Base-by-base conservation (phyloP, 352 stramenopile genomes). In the Globisporangium emineosum region DNA sequence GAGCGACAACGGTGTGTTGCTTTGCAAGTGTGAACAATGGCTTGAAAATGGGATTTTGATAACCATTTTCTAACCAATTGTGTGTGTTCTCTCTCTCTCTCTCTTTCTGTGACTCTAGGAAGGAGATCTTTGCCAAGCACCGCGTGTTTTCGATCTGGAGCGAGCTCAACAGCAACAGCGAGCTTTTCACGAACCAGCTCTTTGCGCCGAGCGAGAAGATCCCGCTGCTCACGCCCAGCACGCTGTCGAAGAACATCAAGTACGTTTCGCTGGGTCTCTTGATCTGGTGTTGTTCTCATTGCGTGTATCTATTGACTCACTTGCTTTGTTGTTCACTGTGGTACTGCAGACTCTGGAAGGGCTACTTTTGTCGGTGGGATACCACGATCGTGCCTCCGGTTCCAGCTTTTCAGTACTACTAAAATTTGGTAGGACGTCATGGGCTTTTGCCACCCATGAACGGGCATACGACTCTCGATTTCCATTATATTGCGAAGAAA, bases 211-310 rank as follows among this genome's bases (percentile, higher is more conserved):
- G 77, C 27, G 47, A 57, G 25, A 66, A 84, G 23, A 40, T 58
- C 3, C 68, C 70, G 27, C 57, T 92, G 42, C 63, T 93, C n/a
- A 75, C 71, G 13, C 83, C 83, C 17, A 92, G 79, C 61, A 91
- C 84, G 53, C 78, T 91, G 32, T 93, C 84, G 57, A 94, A 94
- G 68, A 94, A 94, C 78, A 91, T 94, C 69, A 90, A 91, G 86
- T 94, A 60, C 71, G 81, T 68, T 50, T 40, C n/a, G 19, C 27
- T 6, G 51, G 32, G 5, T 35, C 23, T 45, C 35, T 29, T 15
- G 23, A 30, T 6, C 7, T 49, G 5, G 4, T 25, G 6, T 23
- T 17, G 23, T 47, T 30, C 2, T 27, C 50, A 42, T 9, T 42
- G 57, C 30, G 5, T 49, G 9, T 10, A 45, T 17, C 8, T 17